Evolutionary conservation across 139 green algal species (phyloP).

Genomic region (Chlorella sp.): DNA sequence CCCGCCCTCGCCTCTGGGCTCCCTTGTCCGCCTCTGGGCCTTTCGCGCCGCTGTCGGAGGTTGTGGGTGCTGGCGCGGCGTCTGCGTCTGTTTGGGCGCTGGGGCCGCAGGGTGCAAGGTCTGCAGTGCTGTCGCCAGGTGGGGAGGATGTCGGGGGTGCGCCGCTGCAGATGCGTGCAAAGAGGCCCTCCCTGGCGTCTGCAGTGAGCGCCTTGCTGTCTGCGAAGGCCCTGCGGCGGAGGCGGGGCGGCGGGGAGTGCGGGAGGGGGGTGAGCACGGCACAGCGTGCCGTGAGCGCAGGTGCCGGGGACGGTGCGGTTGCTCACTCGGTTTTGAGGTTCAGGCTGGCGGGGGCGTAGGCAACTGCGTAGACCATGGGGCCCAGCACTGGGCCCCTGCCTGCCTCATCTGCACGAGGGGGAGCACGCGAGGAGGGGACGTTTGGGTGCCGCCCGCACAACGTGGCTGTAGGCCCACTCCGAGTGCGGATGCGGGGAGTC

Average conservation of each 20-base stretch:
- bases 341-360: background rate
- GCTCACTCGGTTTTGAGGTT: slow-evolving; percentile 15
- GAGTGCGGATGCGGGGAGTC: background rate
- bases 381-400: slow-evolving; percentile 84
- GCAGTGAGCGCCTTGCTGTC: slow-evolving; percentile 26
- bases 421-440: background rate
- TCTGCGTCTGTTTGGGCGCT: background rate
- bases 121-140: background rate
- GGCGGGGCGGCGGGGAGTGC: too few species aligned
- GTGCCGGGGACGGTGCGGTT: background rate
- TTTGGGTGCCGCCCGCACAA: background rate
- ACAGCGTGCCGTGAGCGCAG: background rate
- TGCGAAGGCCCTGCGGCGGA: slow-evolving; percentile 6
- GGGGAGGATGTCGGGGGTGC: background rate
- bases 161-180: slow-evolving; percentile 8
- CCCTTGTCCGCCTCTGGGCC: background rate
- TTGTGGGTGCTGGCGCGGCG: background rate
- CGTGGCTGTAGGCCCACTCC: background rate
- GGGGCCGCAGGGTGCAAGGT: background rate
- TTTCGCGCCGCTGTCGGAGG: background rate
- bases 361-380: slow-evolving; percentile 79
- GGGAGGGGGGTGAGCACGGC: background rate
- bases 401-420: slow-evolving; percentile 62
- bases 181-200: slow-evolving; percentile 14
- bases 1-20: background rate